Percentiles rank a stretch among this genome's conserved stretches.
phyloP scores from a whole-genome alignment of 1,284 basidiomycete species.

The Coriolopsis trogii region DNA sequence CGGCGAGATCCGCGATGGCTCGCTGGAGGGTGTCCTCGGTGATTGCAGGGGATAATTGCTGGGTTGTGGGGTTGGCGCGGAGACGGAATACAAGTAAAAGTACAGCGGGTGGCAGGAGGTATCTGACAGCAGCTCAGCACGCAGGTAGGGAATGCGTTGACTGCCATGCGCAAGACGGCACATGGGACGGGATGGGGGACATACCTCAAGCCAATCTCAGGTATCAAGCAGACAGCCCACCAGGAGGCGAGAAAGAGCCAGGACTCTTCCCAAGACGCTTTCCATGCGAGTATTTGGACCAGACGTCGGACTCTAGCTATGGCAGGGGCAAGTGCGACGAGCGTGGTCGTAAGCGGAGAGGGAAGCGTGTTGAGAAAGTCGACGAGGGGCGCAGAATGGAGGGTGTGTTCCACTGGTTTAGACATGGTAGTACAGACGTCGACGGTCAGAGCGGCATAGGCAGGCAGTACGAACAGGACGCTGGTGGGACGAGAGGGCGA shows the following conservation, averaged over 20 bases:
- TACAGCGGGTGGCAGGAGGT: slow-evolving; percentile 26
- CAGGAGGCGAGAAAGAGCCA: slow-evolving; percentile 70
- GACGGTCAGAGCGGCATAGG: background rate
- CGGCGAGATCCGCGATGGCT: slow-evolving; percentile 56
- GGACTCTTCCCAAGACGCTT: slow-evolving; percentile 61
- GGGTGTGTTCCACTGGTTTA: slow-evolving; percentile 19
- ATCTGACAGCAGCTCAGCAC: no score
- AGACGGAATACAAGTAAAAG: slow-evolving; percentile 37
- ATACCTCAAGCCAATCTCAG: slow-evolving; percentile 58
- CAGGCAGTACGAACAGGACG: background rate
- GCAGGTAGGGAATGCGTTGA: no score
- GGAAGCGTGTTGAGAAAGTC: slow-evolving; percentile 65
- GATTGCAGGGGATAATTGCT: slow-evolving; percentile 38
- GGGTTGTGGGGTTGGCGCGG: slow-evolving; percentile 33
- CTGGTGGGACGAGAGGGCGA: background rate
- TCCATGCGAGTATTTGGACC: slow-evolving; percentile 68
- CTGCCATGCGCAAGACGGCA: no score
- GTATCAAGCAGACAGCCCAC: slow-evolving; percentile 79
- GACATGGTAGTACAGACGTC: slow-evolving; percentile 21
- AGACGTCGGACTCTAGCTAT: slow-evolving; percentile 51
- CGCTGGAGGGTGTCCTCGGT: slow-evolving; percentile 68
- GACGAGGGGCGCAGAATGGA: slow-evolving; percentile 35
- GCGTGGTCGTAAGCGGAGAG: slow-evolving; percentile 55
- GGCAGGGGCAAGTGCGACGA: slow-evolving; percentile 60
- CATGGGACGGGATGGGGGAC: slow-evolving; percentile 27